Evolutionary conservation across 148 eudicot species (phyloP).

Genomic region (Linanthus parryae): DNA sequence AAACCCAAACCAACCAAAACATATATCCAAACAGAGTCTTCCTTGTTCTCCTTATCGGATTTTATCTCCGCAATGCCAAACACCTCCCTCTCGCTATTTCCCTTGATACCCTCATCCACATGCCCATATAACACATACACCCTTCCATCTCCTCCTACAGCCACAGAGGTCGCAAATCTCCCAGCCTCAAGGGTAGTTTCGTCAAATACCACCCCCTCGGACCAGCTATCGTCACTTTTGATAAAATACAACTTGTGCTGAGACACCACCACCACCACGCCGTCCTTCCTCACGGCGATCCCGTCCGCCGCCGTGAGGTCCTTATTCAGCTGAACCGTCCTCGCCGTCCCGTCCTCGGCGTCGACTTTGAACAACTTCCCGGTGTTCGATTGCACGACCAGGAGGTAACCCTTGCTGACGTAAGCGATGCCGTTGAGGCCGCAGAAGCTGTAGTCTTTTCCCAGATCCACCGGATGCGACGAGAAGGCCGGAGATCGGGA

Average conservation of each 20-base stretch:
- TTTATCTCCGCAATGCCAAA: conserved; percentile 60
- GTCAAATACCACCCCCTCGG: conserved; percentile 63
- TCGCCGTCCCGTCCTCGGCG: conserved; percentile 50
- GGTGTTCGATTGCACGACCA: conserved; percentile 70
- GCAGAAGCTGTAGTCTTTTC: conserved; percentile 28
- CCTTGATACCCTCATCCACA: conserved; percentile 62
- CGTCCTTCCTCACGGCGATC: conserved; percentile 53
- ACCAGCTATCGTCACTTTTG: conserved; percentile 71
- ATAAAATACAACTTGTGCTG: conserved; percentile 37
- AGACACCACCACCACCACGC: conserved; percentile 56
- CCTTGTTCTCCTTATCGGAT: conserved; percentile 41
- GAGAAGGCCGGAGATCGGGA: conserved; percentile 47
- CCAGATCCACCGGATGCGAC: conserved; percentile 25
- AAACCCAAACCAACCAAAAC: conserved; percentile 73
- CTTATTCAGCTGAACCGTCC: conserved; percentile 36
- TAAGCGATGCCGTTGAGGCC: conserved; percentile 76
- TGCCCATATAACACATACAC: conserved; percentile 82
- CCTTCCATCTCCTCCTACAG: conserved; percentile 55
- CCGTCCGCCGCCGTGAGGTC: conserved; percentile 53
- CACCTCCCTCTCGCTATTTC: conserved; percentile 42
- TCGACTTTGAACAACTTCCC: conserved; percentile 74
- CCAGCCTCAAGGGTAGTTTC: conserved; percentile 62
- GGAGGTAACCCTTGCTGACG: conserved; percentile 44
- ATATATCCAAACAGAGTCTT: conserved; percentile 52
- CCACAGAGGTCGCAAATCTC: conserved; percentile 52